These are phyloP conservation scores for Saccharomycopsis hybrid DNA, from an alignment of 1,139 yeast genomes.

Conservation along the genomic window DNA sequence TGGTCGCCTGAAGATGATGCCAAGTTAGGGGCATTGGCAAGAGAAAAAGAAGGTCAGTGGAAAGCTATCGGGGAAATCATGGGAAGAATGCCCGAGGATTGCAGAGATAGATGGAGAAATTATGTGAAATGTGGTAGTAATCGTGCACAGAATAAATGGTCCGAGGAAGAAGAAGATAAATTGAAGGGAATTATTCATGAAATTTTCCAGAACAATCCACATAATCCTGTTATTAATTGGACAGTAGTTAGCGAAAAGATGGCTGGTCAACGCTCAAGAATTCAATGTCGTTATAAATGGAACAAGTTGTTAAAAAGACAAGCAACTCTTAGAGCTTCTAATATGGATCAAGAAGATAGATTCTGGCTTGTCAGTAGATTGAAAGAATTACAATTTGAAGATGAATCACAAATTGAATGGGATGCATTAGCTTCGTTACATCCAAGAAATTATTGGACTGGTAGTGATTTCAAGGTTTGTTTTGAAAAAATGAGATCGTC, in stretches of 20 bases:
- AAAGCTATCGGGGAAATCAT: slow-evolving; percentile 66
- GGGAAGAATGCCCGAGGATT: slow-evolving; percentile 96
- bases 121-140: slow-evolving; percentile 83
- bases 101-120: slow-evolving; percentile 94
- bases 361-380: slow-evolving; percentile 52
- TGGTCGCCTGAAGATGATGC: slow-evolving; percentile 83
- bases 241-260: slow-evolving; percentile 81
- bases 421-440: slow-evolving; percentile 43
- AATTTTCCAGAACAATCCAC: slow-evolving; percentile 29
- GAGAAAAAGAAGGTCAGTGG: slow-evolving; percentile 77
- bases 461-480: slow-evolving; percentile 39
- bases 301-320: slow-evolving; percentile 65
- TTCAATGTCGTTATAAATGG: slow-evolving; percentile 95
- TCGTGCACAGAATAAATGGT: slow-evolving; percentile 75
- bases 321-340: slow-evolving; percentile 43
- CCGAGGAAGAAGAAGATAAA: slow-evolving; percentile 59
- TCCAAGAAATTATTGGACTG: slow-evolving; percentile 39
- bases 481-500: slow-evolving; percentile 40
- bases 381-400: slow-evolving; percentile 41
- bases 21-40: slow-evolving; percentile 53
- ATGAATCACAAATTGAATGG: slow-evolving; percentile 57
- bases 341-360: slow-evolving; percentile 45
- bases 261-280: slow-evolving; percentile 84
- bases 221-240: slow-evolving; percentile 61
- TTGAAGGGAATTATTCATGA: slow-evolving; percentile 50